Evolutionary conservation across 306 rosid species (phyloP), one percentile per base, ranked within the genome.

Genomic region (Vachellia collinsii): DNA sequence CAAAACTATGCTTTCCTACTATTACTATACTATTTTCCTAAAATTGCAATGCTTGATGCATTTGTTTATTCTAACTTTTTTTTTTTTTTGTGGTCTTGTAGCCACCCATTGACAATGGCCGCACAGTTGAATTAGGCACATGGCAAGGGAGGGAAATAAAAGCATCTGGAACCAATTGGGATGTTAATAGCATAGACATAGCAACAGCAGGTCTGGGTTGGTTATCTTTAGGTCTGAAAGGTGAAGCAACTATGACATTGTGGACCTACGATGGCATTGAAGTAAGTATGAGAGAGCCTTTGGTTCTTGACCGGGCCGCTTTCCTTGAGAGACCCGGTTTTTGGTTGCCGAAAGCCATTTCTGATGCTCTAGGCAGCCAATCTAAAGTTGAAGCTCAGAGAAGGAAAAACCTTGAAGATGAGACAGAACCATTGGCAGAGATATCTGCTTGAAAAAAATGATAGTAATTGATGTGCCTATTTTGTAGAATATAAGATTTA

Each of bases 271-370:
- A 94, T 83, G 97, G 97, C 80, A 80, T 92, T 69, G 97, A 92
- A 80, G 77, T 91, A 69, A 90, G 92, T 39, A 20, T 85, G 75
- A 90, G 98, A 77, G 98, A 94, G 51, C 98, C 98, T 6, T 82
- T 94, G 83, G 97, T 92, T 65, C 87, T 94, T 77, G 98, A 94
- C 86, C 90, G 97, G 71, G 97, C 98, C n/a, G 82, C 75, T 0
- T 87, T 44, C 73, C 87, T 88, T 1, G 98, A 92, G 83, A 90
- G 91, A 77, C 95, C 97, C 2, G 98, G 97, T 29, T 94, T 94
- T 71, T 92, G 89, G 97, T 88, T 92, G 51, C 94, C 98, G 5
- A 91, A 91, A 80, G 91, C 97, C 9, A 83, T 92, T 59, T 91
- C 98, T 8, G 94, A 89, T 29, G 91, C 92, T 75, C 56, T 91